Percentiles rank a stretch among this genome's conserved stretches.
These are phyloP conservation scores for Hygrophoropsis aurantiaca DNA, from an alignment of 768 basidiomycete genomes.

Conservation along the genomic window DNA sequence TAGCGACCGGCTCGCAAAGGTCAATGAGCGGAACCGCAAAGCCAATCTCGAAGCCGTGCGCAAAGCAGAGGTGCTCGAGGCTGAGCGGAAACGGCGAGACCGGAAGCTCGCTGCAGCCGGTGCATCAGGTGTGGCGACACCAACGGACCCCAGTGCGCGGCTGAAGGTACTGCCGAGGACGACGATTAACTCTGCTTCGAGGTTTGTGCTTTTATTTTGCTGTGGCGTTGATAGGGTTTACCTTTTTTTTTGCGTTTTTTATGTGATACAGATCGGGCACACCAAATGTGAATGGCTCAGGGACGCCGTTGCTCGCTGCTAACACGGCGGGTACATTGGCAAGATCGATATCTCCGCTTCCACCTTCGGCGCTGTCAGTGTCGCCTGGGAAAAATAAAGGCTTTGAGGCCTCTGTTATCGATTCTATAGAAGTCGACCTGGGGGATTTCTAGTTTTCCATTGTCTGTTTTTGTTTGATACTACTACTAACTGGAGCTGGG, in stretches of 20 bases:
- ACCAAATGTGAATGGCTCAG: slow-evolving; percentile 49
- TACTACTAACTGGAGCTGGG: neutral
- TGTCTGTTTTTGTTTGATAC: slow-evolving; percentile 4
- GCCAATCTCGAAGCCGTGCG: slow-evolving; percentile 81
- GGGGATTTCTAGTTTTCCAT: slow-evolving; percentile 62
- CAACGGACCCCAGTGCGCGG: slow-evolving; percentile 64
- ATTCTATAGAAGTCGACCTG: slow-evolving; percentile 71
- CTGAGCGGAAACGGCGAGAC: slow-evolving; percentile 70
- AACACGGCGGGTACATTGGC: slow-evolving; percentile 19
- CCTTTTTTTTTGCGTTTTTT: slow-evolving; percentile 20
- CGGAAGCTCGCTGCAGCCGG: slow-evolving; percentile 52
- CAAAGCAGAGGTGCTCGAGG: slow-evolving; percentile 68
- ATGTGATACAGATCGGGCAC: slow-evolving; percentile 34
- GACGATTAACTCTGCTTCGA: slow-evolving; percentile 55
- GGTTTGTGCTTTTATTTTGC: slow-evolving; percentile 43
- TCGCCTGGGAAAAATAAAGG: slow-evolving; percentile 36
- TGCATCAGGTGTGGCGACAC: slow-evolving; percentile 37
- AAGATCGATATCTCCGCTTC: slow-evolving; percentile 38
- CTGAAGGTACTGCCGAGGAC: slow-evolving; percentile 63
- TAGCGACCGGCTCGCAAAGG: slow-evolving; percentile 60
- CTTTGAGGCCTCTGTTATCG: slow-evolving; percentile 59
- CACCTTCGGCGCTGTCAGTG: slow-evolving; percentile 18
- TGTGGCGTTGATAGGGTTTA: slow-evolving; percentile 8
- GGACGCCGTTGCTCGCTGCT: slow-evolving; percentile 38
- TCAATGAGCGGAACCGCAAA: slow-evolving; percentile 89